These are phyloP conservation scores for Phoma sp. DNA, from an alignment of 2,329 filamentous ascomycete genomes.

Conservation along the genomic window DNA sequence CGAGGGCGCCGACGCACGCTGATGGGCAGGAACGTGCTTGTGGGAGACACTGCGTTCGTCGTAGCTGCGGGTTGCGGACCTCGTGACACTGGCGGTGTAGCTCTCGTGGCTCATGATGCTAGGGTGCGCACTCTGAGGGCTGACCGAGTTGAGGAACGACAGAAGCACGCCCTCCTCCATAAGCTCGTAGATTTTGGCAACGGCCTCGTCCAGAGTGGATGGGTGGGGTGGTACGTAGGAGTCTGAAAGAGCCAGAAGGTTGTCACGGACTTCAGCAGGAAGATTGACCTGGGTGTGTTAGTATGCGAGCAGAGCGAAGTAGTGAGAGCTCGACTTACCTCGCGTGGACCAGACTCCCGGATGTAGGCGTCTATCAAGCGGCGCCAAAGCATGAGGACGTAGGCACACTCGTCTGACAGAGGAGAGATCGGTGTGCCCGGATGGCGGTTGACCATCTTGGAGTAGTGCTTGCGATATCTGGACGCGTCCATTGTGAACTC, in stretches of 20 bases:
- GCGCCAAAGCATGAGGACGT: slow-evolving; percentile 82
- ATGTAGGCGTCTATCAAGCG: slow-evolving; percentile 91
- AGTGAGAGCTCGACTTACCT: slow-evolving; percentile 30
- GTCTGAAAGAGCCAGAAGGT: slow-evolving; percentile 70
- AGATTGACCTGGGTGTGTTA: slow-evolving; percentile 66
- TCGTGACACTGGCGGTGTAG: slow-evolving; percentile 47
- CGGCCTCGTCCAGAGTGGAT: slow-evolving; percentile 78
- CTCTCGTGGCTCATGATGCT: slow-evolving; percentile 50
- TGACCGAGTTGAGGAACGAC: slow-evolving; percentile 80
- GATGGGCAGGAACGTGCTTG: slow-evolving; percentile 40
- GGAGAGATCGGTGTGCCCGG: slow-evolving; percentile 56
- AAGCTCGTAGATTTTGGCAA: slow-evolving; percentile 88
- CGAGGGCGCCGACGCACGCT: slow-evolving; percentile 49
- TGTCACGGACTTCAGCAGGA: slow-evolving; percentile 82
- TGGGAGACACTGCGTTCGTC: slow-evolving; percentile 47
- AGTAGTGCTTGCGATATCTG: slow-evolving; percentile 75
- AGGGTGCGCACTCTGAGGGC: slow-evolving; percentile 55
- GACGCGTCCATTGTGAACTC: slow-evolving; percentile 96
- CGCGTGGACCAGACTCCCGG: slow-evolving; percentile 46
- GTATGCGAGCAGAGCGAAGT: slow-evolving; percentile 4
- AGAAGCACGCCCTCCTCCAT: slow-evolving; percentile 98
- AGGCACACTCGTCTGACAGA: slow-evolving; percentile 66
- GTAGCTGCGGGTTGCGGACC: slow-evolving; percentile 50
- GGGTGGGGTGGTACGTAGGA: slow-evolving; percentile 72
- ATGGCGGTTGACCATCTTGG: slow-evolving; percentile 62